Evolutionary conservation across 306 rosid genomes (phyloP).

Genomic region (Bauhinia variegata): DNA sequence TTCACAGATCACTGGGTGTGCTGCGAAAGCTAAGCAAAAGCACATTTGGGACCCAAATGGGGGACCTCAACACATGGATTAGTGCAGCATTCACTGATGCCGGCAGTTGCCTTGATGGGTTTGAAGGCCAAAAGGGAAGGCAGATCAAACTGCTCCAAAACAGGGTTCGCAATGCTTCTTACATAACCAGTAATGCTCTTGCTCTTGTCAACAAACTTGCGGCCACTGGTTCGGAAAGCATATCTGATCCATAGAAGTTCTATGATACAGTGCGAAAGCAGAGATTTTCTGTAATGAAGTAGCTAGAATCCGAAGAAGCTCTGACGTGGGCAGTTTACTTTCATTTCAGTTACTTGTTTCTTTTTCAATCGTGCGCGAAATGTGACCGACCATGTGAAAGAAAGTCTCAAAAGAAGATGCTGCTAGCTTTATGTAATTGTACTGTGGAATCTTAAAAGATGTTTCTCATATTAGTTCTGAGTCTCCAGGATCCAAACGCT

Average conservation of each 20-base stretch:
- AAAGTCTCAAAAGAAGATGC: too few species aligned
- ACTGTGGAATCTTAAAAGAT: too few species aligned
- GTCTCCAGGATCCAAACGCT: too few species aligned
- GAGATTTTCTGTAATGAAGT: too few species aligned
- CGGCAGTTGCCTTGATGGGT: constrained; percentile 67
- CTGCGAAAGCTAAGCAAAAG: constrained; percentile 57
- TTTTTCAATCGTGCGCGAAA: neutral
- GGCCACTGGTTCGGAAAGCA: constrained; percentile 44
- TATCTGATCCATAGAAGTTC: constrained; percentile 33
- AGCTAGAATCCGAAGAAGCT: too few species aligned
- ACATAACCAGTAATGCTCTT: constrained; percentile 62
- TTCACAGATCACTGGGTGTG: constrained; percentile 58
- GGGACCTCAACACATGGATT: constrained; percentile 66
- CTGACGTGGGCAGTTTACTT: neutral
- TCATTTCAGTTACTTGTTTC: neutral
- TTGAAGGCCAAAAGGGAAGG: constrained; percentile 41
- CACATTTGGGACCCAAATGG: constrained; percentile 58
- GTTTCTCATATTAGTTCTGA: too few species aligned
- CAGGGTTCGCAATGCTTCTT: constrained; percentile 42
- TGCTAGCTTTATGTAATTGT: too few species aligned
- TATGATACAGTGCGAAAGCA: neutral
- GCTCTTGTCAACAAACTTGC: constrained; percentile 71
- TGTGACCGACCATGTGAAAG: neutral
- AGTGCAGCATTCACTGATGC: constrained; percentile 69
- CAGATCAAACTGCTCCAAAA: constrained; percentile 37